Conservation (phyloP, 2,329 filamentous ascomycete genomes). For the Alternaria atra region DNA sequence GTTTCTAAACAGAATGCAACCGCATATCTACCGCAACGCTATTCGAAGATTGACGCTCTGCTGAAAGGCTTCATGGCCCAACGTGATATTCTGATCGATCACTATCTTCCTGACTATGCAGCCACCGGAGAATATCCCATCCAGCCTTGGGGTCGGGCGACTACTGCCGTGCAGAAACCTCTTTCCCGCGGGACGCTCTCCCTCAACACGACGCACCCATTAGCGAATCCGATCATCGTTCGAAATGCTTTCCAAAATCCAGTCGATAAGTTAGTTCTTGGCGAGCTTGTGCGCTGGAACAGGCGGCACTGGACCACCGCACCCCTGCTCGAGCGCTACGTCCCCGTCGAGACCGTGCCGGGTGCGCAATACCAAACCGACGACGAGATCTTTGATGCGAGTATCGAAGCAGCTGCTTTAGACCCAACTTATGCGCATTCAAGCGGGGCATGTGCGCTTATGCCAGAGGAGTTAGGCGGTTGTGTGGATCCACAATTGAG, state of each 20-base stretch:
- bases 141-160: slow-evolving; percentile 17
- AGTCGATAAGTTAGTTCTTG: slow-evolving; percentile 41
- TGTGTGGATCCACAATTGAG: slow-evolving; percentile 23
- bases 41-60: slow-evolving; percentile 15
- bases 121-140: slow-evolving; percentile 37
- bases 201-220: slow-evolving; percentile 45
- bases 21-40: slow-evolving; percentile 17
- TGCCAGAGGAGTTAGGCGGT: slow-evolving; percentile 32
- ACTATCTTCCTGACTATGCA: slow-evolving; percentile 22
- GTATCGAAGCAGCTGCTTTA: slow-evolving; percentile 9
- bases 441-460: slow-evolving; percentile 28
- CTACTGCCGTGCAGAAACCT: slow-evolving; percentile 21
- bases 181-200: slow-evolving; percentile 46
- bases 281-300: slow-evolving; percentile 44
- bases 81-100: slow-evolving; percentile 17
- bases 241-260: slow-evolving; percentile 44
- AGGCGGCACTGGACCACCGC: slow-evolving; percentile 39
- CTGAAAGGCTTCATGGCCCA: slow-evolving; percentile 18
- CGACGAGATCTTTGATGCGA: slow-evolving; percentile 22
- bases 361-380: slow-evolving; percentile 28
- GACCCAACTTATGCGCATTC: slow-evolving; percentile 25
- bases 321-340: slow-evolving; percentile 40
- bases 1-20: slow-evolving; percentile 16
- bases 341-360: slow-evolving; percentile 40
- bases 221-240: slow-evolving; percentile 36